Evolutionary conservation across 2,329 filamentous ascomycete species (phyloP).

Genomic region (Penicillium sp.): DNA sequence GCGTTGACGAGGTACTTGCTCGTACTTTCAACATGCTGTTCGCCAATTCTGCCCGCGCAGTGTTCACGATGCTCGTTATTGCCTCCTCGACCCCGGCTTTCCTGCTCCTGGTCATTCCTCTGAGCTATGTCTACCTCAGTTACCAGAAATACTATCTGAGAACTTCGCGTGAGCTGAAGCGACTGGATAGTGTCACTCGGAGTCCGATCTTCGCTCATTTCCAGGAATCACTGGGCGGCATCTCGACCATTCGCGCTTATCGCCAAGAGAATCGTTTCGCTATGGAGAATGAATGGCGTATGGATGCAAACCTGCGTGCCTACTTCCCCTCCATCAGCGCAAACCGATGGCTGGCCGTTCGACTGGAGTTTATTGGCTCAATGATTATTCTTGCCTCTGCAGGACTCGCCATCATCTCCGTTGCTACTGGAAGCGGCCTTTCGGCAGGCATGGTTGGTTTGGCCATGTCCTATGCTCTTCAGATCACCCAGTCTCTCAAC

Average conservation of each 20-base stretch:
- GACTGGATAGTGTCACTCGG: constrained; percentile 87
- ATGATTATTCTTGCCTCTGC: constrained; percentile 87
- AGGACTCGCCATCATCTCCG: constrained; percentile 72
- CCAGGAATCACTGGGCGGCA: constrained; percentile 89
- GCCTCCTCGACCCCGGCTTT: constrained; percentile 76
- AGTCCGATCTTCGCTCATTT: constrained; percentile 98
- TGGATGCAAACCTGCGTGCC: constrained; percentile 87
- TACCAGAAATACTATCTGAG: constrained; percentile 96
- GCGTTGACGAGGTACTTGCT: constrained; percentile 85
- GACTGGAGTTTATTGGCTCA: constrained; percentile 91
- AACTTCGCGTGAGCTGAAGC: constrained; percentile 92
- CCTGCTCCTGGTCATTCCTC: constrained; percentile 69
- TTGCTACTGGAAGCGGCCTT: constrained; percentile 60
- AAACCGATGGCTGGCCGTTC: constrained; percentile 88
- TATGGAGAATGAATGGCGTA: constrained; percentile 92
- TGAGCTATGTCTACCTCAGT: constrained; percentile 75
- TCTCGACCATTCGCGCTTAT: constrained; percentile 93
- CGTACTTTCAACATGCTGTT: constrained; percentile 98
- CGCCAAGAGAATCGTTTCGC: constrained; percentile 81
- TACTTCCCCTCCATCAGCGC: constrained; percentile 96
- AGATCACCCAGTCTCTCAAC: constrained; percentile 95
- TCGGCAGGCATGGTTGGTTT: constrained; percentile 76
- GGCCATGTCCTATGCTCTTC: constrained; percentile 92
- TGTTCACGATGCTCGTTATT: constrained; percentile 83
- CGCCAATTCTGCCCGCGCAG: constrained; percentile 64